These are phyloP conservation scores for Colletotrichum spaethianum DNA, from an alignment of 2,329 filamentous ascomycete species.

Conservation along the genomic window DNA sequence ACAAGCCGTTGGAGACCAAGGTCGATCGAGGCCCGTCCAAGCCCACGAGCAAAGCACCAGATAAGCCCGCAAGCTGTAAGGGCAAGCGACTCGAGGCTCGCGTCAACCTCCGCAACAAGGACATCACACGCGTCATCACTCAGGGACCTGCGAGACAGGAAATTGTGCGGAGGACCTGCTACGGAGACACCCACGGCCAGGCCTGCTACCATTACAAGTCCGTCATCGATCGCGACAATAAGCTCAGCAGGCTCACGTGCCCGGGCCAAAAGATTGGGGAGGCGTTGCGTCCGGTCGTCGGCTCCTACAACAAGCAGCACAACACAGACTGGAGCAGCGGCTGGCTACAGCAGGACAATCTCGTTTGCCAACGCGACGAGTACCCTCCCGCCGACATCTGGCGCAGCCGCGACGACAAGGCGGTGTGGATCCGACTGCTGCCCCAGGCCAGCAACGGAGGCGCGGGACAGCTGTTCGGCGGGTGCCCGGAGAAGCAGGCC, in stretches of 20 bases:
- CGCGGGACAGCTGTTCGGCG: slow-evolving; percentile 5
- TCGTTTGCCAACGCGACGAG: slow-evolving; percentile 28
- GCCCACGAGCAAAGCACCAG: slow-evolving; percentile 8
- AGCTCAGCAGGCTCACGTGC: slow-evolving; percentile 16
- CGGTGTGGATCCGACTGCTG: slow-evolving; percentile 9
- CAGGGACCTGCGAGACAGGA: slow-evolving; percentile 4
- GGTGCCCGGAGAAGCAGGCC: slow-evolving; percentile 1
- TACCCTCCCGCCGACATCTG: slow-evolving; percentile 29
- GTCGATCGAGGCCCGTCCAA: background rate
- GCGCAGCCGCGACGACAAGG: slow-evolving; percentile 15
- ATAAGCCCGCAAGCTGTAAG: slow-evolving; percentile 9
- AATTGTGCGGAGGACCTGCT: slow-evolving; percentile 7
- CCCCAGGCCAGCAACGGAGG: slow-evolving; percentile 1
- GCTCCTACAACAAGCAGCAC: slow-evolving; percentile 9
- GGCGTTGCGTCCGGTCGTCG: slow-evolving; percentile 11
- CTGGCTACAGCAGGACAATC: slow-evolving; percentile 16
- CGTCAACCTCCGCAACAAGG: slow-evolving; percentile 2
- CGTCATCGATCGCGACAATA: slow-evolving; percentile 14
- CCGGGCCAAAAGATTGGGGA: slow-evolving; percentile 10
- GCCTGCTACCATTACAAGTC: slow-evolving; percentile 31
- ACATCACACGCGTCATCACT: background rate
- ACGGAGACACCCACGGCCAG: slow-evolving; percentile 13
- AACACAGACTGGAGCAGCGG: slow-evolving; percentile 19
- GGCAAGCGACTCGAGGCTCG: background rate
- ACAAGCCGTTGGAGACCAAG: background rate